Base-by-base conservation (phyloP, 306 rosid species). In the Glycyrrhiza uralensis region DNA sequence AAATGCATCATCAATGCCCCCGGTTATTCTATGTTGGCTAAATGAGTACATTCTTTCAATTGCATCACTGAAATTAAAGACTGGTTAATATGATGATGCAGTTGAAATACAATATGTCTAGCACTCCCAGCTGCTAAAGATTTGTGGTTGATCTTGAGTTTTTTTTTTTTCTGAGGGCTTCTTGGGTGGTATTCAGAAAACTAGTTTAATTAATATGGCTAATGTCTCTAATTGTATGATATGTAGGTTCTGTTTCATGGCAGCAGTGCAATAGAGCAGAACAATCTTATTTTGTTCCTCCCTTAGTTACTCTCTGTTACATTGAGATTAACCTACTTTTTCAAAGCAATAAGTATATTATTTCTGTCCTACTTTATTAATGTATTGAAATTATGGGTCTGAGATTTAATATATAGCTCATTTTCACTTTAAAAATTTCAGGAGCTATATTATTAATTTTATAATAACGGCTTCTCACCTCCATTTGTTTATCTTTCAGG, bases 401-500 rank as follows among this genome's bases (percentile, higher is more conserved):
- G 18, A 42, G n/a, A 23, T 59, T 52, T 70, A 41, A 6, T 55
- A 6, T 55, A n/a, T 22, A 54, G 38, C 61, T 22, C 36, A 49
- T 49, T 28, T 64, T 71, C 58, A 22, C 56, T 62, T 17, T 17
- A 38, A 10, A 28, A 65, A 26, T 54, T 42, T 45, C 38, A 8
- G 20, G 74, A 44, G 41, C 60, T 28, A 4, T 29, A 22, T 33
- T 69, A 33, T 36, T 66, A 23, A 28, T 66, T 76, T 28, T 66
- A 42, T 71, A 32, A 63, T 49, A 44, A 39, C 33, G 44, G 39
- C 7, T 67, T 71, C 18, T 69, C 56, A 6, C 63, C 56, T 66
- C 73, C 58, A 46, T 71, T 81, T 29, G 55, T 75, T 69, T 22
- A 18, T 70, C 75, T 72, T 26, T 75, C 87, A 94, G 99, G 86